Evolutionary conservation across 257 asterid genomes (phyloP).

Genomic region (Solanum sejunctum): DNA sequence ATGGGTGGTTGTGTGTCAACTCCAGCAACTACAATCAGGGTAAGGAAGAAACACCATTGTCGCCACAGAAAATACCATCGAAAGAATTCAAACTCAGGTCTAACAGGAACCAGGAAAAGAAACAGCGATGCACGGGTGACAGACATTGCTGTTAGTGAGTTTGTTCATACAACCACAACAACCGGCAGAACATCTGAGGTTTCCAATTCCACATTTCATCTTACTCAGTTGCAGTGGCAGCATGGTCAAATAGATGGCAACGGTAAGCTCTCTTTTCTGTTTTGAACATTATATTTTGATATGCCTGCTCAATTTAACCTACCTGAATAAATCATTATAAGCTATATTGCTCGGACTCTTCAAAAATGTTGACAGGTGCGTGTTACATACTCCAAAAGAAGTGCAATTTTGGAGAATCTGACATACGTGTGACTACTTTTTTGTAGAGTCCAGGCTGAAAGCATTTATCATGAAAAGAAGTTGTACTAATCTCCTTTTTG

Average conservation of each 20-base stretch:
- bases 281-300: neutral
- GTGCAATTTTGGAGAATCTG: neutral
- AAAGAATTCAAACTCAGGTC: slow-evolving; percentile 15
- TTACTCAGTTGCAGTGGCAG: slow-evolving; percentile 86
- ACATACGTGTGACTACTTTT: neutral
- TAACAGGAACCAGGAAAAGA: slow-evolving; percentile 34
- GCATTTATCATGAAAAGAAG: neutral
- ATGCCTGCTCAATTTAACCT: neutral
- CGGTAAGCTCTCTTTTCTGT: slow-evolving; percentile 24
- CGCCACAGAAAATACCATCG: slow-evolving; percentile 30
- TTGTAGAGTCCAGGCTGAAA: neutral
- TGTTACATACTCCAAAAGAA: too few relatives aligned
- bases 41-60: slow-evolving; percentile 28
- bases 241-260: slow-evolving; percentile 61
- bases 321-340: neutral
- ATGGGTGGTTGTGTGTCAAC: slow-evolving; percentile 93
- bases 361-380: neutral
- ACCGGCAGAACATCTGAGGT: slow-evolving; percentile 61
- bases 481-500: neutral
- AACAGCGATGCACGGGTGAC: slow-evolving; percentile 49
- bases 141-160: slow-evolving; percentile 66
- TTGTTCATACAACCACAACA: slow-evolving; percentile 56
- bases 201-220: slow-evolving; percentile 59
- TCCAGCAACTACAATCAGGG: slow-evolving; percentile 16
- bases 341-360: neutral